Conservation (phyloP, 768 basidiomycete species). For the Mycena floridula region DNA sequence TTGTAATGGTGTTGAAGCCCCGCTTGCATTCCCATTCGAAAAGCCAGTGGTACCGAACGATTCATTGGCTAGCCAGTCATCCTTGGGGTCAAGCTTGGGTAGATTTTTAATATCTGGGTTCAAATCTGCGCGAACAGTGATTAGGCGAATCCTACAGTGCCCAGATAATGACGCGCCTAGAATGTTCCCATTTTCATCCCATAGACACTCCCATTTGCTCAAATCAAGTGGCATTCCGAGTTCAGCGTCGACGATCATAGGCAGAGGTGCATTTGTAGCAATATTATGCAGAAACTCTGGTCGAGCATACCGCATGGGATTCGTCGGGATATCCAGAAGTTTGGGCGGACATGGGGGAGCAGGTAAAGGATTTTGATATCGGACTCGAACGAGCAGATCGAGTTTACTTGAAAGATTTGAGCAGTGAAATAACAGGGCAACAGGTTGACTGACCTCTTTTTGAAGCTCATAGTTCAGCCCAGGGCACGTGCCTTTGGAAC, state of each 20-base stretch:
- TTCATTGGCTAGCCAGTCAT: conserved; percentile 72
- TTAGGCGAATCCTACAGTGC: background rate
- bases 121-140: conserved; percentile 28
- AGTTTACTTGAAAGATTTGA: conserved; percentile 39
- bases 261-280: conserved; percentile 75
- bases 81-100: conserved; percentile 65
- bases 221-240: conserved; percentile 95
- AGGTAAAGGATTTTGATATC: conserved; percentile 92
- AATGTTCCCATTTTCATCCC: conserved; percentile 75
- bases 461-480: conserved; percentile 2
- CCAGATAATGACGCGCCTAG: conserved; percentile 32
- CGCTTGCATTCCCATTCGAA: conserved; percentile 28
- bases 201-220: conserved; percentile 74
- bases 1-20: conserved; percentile 36
- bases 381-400: conserved; percentile 88
- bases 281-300: conserved; percentile 81
- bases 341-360: conserved; percentile 97
- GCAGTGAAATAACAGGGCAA: background rate
- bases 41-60: conserved; percentile 42
- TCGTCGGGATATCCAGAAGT: conserved; percentile 86
- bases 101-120: conserved; percentile 62
- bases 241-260: conserved; percentile 97
- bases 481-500: too few species aligned
- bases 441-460: background rate
- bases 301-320: conserved; percentile 80